Base-by-base conservation (phyloP, 441 rosid species). In the Euphorbia corollata region DNA sequence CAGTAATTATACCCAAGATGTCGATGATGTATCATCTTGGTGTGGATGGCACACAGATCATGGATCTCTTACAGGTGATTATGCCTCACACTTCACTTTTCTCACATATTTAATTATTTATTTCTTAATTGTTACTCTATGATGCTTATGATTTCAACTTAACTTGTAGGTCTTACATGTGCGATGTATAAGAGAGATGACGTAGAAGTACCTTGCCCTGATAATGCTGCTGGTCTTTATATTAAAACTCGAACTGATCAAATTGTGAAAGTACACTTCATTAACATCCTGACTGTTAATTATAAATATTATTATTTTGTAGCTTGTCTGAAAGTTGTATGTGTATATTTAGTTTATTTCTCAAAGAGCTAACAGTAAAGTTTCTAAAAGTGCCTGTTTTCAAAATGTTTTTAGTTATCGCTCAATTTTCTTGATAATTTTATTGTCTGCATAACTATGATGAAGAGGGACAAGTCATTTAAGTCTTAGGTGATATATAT, bases 11-110 rank as follows among this genome's bases (percentile, higher is more conserved):
- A 68, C 22, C 10, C 80, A 74, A 78, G 80, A 78, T 75, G 74
- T 68, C 24, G 87, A 81, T 59, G 79, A 86, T 51, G 78, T 80
- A 72, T 91, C 97, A 32, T 86, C 93, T 75, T 93, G 99, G 99
- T 93, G 97, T 62, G 99, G 99, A 61, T 93, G 97, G 97, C 99
- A 93, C 69, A 89, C 95, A 22, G 99, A 93, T 83, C 90, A 90
- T 62, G 96, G 91, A 63, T 93, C 95, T 56, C 78, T 93, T 67
- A 90, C 97, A 77, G 97, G 98, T 86, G 53, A 15, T 66, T 15
- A 45, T 38, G 18, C 1, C 22, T 32, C 8, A 11, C 38, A 18
- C 6, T 61, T 50, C 30, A 15, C 63, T n/a, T 38, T 53, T 51
- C 56, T 47, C 59, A 45, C 27, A 36, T 64, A 4, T 1, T 27